A percentile compares a stretch with the other conserved stretches of the same genome.
These are phyloP conservation scores for Peronospora belbahrii DNA, from an alignment of 352 stramenopile species.

Conservation along the genomic window DNA sequence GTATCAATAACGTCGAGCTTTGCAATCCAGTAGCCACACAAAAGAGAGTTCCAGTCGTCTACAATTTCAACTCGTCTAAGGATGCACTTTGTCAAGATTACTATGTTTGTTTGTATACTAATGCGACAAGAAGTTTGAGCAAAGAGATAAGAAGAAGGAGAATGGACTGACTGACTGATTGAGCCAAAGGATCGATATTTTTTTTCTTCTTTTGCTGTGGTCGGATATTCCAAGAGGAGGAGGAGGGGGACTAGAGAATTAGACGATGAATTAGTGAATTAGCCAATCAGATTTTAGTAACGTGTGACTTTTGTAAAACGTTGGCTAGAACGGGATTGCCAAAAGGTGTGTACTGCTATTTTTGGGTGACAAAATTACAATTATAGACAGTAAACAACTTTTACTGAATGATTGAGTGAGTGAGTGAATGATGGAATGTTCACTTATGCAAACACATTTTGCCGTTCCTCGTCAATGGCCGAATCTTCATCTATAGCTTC, in stretches of 20 bases:
- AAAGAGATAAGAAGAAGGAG: too few relatives aligned
- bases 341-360: neutral
- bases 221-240: neutral
- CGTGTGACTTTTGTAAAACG: neutral
- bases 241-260: neutral
- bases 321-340: neutral
- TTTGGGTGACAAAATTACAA: neutral
- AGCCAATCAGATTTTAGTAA: neutral
- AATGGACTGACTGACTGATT: too few relatives aligned
- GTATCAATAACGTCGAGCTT: slow-evolving; percentile 3
- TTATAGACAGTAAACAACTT: too few relatives aligned
- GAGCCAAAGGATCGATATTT: too few relatives aligned
- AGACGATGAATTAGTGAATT: neutral
- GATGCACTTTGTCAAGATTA: too few relatives aligned
- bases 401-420: too few relatives aligned
- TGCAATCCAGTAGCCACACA: slow-evolving; percentile 3
- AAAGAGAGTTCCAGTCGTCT: neutral
- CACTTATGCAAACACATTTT: slow-evolving; percentile 71
- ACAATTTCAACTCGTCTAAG: too few relatives aligned
- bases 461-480: slow-evolving; percentile 89
- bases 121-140: too few relatives aligned
- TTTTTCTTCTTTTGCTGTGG: slow-evolving; percentile 5
- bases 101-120: too few relatives aligned
- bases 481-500: slow-evolving; percentile 89
- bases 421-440: too few relatives aligned